Evolutionary conservation across 1,139 yeast genomes (phyloP).

Genomic region (Oligophagozyma castellii): DNA sequence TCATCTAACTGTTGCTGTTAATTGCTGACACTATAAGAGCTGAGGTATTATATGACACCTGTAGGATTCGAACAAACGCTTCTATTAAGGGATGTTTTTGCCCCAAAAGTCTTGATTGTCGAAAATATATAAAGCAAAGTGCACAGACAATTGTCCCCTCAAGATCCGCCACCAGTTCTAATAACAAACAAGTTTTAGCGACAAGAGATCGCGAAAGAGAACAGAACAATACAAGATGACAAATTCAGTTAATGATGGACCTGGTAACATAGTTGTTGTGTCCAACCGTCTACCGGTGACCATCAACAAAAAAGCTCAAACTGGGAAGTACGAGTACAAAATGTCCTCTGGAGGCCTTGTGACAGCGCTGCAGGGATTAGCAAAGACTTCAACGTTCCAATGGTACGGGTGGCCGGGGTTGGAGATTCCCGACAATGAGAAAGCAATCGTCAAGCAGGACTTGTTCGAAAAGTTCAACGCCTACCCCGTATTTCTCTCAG

Average conservation of each 20-base stretch:
- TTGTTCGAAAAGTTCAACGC: slow-evolving; percentile 71
- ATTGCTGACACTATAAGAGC: too few relatives aligned
- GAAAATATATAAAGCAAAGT: too few relatives aligned
- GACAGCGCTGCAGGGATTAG: slow-evolving; percentile 86
- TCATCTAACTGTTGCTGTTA: too few relatives aligned
- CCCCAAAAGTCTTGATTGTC: too few relatives aligned
- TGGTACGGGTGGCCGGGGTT: slow-evolving; percentile 99
- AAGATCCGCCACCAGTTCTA: too few relatives aligned
- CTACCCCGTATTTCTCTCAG: slow-evolving; percentile 77
- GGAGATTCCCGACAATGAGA: slow-evolving; percentile 71
- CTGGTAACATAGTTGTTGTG: slow-evolving; percentile 75
- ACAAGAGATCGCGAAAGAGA: background rate
- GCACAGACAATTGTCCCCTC: too few relatives aligned
- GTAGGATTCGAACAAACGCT: too few relatives aligned
- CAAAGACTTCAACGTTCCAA: slow-evolving; percentile 72
- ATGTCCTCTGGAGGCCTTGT: slow-evolving; percentile 98
- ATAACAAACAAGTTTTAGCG: background rate
- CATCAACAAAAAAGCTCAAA: slow-evolving; percentile 43
- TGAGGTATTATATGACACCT: too few relatives aligned
- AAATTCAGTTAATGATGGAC: slow-evolving; percentile 6
- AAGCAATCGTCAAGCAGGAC: slow-evolving; percentile 53
- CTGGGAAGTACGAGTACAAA: slow-evolving; percentile 55
- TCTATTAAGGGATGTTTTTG: too few relatives aligned
- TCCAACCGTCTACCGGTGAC: slow-evolving; percentile 95
- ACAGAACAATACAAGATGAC: background rate